Conservation (phyloP, 345 rosid species). For the Sapria himalayana region DNA sequence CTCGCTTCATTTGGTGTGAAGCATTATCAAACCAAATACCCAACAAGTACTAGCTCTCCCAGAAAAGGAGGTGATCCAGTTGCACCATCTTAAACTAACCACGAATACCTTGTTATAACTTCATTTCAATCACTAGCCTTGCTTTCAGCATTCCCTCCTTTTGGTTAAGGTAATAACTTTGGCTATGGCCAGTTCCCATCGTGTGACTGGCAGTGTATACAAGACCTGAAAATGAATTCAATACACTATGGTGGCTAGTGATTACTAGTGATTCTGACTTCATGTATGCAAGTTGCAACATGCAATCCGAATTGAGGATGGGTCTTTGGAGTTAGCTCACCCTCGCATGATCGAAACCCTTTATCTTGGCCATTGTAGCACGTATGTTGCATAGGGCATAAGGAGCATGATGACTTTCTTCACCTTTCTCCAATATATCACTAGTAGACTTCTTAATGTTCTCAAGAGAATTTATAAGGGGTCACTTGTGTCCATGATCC, state of each 20-base stretch:
- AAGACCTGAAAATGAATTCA: neutral
- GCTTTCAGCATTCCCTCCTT: neutral
- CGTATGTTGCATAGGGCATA: neutral
- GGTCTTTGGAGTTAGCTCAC: neutral
- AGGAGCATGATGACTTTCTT: neutral
- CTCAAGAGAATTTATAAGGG: too few species aligned
- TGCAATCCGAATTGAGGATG: neutral
- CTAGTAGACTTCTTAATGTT: neutral
- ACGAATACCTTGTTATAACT: neutral
- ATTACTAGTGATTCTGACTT: neutral
- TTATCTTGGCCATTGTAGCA: neutral
- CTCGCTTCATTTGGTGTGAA: neutral
- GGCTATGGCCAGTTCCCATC: conserved; percentile 2
- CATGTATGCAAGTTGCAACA: neutral
- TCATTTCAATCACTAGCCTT: conserved; percentile 4
- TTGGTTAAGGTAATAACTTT: neutral
- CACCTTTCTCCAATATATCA: neutral
- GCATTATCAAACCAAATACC: neutral
- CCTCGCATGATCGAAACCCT: neutral
- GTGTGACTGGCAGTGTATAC: neutral
- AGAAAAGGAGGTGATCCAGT: conserved; percentile 1
- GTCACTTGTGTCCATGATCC: too few species aligned
- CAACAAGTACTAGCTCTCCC: neutral
- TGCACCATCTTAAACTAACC: neutral
- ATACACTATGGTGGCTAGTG: neutral